Evolutionary conservation across 1,139 yeast genomes (phyloP), one percentile per base, ranked within the genome.

Genomic region (Candida albicans): DNA sequence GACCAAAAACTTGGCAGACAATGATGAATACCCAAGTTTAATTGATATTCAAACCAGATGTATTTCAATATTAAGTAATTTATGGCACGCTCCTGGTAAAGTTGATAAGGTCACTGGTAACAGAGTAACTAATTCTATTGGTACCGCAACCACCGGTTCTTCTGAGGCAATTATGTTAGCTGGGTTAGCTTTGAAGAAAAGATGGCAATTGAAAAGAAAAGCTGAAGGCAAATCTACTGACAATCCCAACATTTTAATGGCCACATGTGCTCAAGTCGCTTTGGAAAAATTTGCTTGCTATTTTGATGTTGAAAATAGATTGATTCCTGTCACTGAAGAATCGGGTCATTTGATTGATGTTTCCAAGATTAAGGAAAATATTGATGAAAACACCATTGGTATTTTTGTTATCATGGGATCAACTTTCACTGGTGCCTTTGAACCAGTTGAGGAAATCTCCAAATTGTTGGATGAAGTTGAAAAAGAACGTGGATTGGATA

Each of bases 241-340:
- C 35, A 79, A 78, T 48, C 97, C 97, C 47, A 90, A 90, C 65
- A 87, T 90, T 56, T 69, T 90, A 51, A 89, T 90, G 96, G 96
- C 96, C n/a, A 74, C 93, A 33, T 88, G 93, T 65, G 95, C 95
- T 40, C 97, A 90, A 65, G 97, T 90, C 39, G 96, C 96, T 0
- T 73, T 90, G 58, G 97, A 90, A 67, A 90, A 90, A 68, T 90
- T 90, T 69, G 96, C 97, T 25, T 75, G 95, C 42, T 90, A 90
- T 67, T 90, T 90, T 65, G 97, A 90, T 55, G 96, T 90, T 41
- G 96, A 90, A 58, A 81, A 87, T 52, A 75, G 96, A 52, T 66
- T 87, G 51, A 76, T 90, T 48, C 83, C 86, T 12, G 87, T 89
- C 35, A 70, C 74, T 28, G 74, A 72, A 41, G 73, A 74, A 39